Conservation (phyloP, 2,329 filamentous ascomycete genomes). For the Ascochyta lentis region DNA sequence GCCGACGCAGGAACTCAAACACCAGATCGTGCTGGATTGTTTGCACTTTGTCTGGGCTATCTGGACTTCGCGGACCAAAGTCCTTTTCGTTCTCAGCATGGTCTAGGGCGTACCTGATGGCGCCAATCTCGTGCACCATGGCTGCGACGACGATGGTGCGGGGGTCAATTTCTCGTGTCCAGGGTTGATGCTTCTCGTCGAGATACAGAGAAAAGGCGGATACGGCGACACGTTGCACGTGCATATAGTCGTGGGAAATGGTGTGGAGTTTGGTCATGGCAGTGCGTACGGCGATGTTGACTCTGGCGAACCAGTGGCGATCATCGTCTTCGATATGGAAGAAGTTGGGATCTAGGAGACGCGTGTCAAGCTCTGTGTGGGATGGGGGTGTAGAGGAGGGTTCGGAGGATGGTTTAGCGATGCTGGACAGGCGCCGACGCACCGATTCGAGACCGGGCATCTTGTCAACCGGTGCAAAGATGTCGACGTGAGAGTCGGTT, state of each 20-base stretch:
- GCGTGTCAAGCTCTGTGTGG: constrained; percentile 1
- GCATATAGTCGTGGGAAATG: constrained; percentile 78
- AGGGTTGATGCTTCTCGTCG: constrained; percentile 49
- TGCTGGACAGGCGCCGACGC: constrained; percentile 17
- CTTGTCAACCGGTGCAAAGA: background rate
- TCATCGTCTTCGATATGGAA: constrained; percentile 18
- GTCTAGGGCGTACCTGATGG: constrained; percentile 70
- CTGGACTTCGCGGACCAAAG: background rate
- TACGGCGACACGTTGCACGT: constrained; percentile 76
- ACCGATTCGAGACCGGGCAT: constrained; percentile 20
- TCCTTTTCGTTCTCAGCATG: constrained; percentile 37
- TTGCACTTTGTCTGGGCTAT: constrained; percentile 22
- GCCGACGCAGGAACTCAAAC: constrained; percentile 60
- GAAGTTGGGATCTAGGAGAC: constrained; percentile 22
- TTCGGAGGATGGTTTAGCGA: constrained; percentile 1
- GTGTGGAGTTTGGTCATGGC: constrained; percentile 76
- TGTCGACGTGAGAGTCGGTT: too few relatives aligned
- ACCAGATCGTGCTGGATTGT: constrained; percentile 57
- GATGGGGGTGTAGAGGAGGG: background rate
- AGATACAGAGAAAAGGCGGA: constrained; percentile 70
- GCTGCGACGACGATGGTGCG: constrained; percentile 71
- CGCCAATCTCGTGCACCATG: constrained; percentile 74
- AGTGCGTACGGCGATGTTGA: constrained; percentile 39
- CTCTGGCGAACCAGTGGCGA: constrained; percentile 22
- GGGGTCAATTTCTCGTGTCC: constrained; percentile 52